Base-by-base conservation (phyloP, 331 rosid species). In the Acacia concinna region DNA sequence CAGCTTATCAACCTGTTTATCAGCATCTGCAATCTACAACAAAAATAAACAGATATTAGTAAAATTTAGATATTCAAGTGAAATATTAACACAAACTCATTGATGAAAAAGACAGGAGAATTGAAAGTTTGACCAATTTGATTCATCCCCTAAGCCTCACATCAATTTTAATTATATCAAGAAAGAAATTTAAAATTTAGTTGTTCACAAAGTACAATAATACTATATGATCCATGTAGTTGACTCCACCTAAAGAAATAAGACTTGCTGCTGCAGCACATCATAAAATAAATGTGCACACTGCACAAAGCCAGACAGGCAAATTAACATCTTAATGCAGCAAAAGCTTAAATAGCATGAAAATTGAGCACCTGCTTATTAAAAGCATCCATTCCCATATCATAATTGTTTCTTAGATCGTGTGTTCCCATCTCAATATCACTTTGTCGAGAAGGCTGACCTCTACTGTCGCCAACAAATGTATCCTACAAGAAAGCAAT, bases 391-490 rank as follows among this genome's bases (percentile, higher is more conserved):
- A 91, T 91, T 79, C 96, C 99, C 73, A 85, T 43, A 81, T 92
- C 96, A 43, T 88, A 65, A 77, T 80, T 81, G 86, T 85, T 84
- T 40, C 77, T 79, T 1, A 83, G 82, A 71, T 68, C 84, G 65
- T 80, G 96, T 60, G 82, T 87, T 80, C 97, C 99, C 97, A 91
- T 92, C 85, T 95, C 99, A 32, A 95, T 82, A 84, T 95, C 98
- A 79, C 73, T 78, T 84, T 82, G 87, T 85, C 94, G 87, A 1
- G 94, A 90, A 85, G 96, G 90, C 64, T 81, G 94, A 1, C 85
- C 91, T 77, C 43, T 86, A 74, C 78, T 89, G 78, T 91, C 91
- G 41, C 84, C 68, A 78, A 80, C 91, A 79, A 91, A 95, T 5
- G 97, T 92, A 87, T 95, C 97, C 99, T 91, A 80, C 73, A 83